These are phyloP conservation scores for Eimeria sp. DNA, from an alignment of 169 alveolate genomes.

Conservation along the genomic window DNA sequence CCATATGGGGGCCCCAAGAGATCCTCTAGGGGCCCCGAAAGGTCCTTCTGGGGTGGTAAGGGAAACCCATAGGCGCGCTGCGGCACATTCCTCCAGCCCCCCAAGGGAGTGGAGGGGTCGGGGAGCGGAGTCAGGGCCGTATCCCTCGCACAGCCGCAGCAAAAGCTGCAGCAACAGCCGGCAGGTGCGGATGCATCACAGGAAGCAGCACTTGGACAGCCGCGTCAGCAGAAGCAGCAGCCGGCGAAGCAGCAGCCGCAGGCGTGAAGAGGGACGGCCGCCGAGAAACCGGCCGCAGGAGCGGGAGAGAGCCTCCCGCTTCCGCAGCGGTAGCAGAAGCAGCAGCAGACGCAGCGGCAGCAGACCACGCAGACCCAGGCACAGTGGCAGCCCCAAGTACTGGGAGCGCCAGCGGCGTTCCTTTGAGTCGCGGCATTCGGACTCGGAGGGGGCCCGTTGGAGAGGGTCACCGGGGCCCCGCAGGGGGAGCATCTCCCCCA, in stretches of 20 bases:
- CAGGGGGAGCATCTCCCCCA: constrained; percentile 13
- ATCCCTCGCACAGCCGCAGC: constrained; percentile 39
- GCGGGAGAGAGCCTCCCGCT: background rate
- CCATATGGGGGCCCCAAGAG: background rate
- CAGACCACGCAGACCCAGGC: constrained; percentile 3
- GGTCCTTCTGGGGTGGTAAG: background rate
- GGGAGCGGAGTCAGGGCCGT: background rate
- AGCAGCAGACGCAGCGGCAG: constrained; percentile 53
- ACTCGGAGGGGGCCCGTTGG: background rate
- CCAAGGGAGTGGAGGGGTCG: constrained; percentile 14
- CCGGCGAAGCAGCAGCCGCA: constrained; percentile 15
- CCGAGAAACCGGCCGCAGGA: background rate
- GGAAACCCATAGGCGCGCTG: background rate
- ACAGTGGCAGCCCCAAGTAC: background rate
- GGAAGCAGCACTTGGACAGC: background rate
- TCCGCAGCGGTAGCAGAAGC: constrained; percentile 35
- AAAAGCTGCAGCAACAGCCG: constrained; percentile 4
- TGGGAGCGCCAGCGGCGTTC: background rate
- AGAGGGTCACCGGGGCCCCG: background rate
- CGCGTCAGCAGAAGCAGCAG: constrained; percentile 32
- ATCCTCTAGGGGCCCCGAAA: constrained; percentile 14
- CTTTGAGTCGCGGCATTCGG: background rate
- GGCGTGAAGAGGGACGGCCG: background rate
- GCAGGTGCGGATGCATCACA: background rate
- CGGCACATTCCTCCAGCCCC: background rate